Conservation (phyloP, 495 filamentous ascomycete species). For the Glonium stellatum region DNA sequence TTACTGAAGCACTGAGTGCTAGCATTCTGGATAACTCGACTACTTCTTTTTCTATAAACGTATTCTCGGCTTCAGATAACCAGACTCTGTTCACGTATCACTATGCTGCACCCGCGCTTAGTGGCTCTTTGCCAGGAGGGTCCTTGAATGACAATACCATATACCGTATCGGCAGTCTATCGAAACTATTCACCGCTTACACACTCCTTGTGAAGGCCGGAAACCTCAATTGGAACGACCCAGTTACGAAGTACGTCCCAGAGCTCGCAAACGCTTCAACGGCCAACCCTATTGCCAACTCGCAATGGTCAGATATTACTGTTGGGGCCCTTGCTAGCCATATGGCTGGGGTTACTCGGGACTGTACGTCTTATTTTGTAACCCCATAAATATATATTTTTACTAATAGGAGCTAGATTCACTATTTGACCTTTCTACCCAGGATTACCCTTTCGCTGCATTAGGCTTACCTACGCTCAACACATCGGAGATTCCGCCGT, state of each 20-base stretch:
- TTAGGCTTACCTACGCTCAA: neutral
- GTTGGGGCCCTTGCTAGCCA: slow-evolving; percentile 16
- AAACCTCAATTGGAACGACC: slow-evolving; percentile 7
- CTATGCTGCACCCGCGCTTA: slow-evolving; percentile 1
- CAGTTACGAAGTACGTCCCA: slow-evolving; percentile 21
- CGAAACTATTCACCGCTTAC: slow-evolving; percentile 25
- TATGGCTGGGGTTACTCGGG: slow-evolving; percentile 6
- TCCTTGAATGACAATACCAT: slow-evolving; percentile 16
- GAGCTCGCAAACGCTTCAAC: slow-evolving; percentile 11
- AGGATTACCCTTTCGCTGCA: neutral
- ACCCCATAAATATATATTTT: neutral
- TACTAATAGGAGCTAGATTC: neutral
- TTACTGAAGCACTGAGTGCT: slow-evolving; percentile 1
- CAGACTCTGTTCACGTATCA: slow-evolving; percentile 11
- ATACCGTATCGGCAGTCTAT: slow-evolving; percentile 23
- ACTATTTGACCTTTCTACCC: neutral
- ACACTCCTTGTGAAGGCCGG: slow-evolving; percentile 12
- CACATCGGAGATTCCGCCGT: neutral
- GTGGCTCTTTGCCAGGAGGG: slow-evolving; percentile 2
- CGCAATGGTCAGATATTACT: slow-evolving; percentile 18
- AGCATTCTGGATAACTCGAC: neutral
- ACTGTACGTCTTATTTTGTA: slow-evolving; percentile 7
- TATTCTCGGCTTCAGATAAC: slow-evolving; percentile 14
- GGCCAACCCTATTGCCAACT: neutral
- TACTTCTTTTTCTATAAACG: slow-evolving; percentile 15